Base-by-base conservation (phyloP, 768 basidiomycete species). In the Psilocybe sp. region DNA sequence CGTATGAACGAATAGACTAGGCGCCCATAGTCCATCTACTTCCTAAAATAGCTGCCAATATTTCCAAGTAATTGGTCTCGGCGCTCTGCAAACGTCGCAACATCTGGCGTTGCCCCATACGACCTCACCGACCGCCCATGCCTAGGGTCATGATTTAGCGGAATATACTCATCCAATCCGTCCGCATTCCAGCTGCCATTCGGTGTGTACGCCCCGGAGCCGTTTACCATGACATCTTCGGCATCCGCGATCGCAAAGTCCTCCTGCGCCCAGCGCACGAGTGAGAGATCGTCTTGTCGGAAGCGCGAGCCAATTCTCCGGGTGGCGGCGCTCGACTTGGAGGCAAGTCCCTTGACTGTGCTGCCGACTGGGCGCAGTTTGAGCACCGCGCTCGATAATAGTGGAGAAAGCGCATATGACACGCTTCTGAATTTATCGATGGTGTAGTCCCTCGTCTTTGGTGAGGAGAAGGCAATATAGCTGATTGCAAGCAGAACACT, bases 181-280 rank as follows among this genome's bases (percentile, higher is more conserved):
- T 57, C 60, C 12, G 55, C 60, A 15, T 63, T 56, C 64, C 65
- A 68, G 23, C 23, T 28, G 5, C 61, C 56, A 20, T 67, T 64
- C 19, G 59, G 67, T 8, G 49, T 52, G 12, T 49, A 47, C 20
- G 60, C 50, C 11, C 58, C 60, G 23, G 51, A 50, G 9, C 66
- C 69, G 56, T 78, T 77, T 18, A 79, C 74, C 72, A 77, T 76
- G 14, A 73, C 54, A 50, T 75, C 71, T 47, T 71, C 72, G 35
- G 70, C 68, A 14, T 66, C 66, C 44, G 68, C 63, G 6, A 73
- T 58, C 12, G 67, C 61, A 64, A 77, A 68, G 43, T 79, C 77
- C 51, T 78, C 77, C 46, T 76, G 64, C 38, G 74, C 74, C 76
- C 77, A 78, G 12, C 66, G 67, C 44, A 77, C 66, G 15, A 80